phyloP scores from a whole-genome alignment of 139 green algal species.

The Coelastrella sp. region DNA sequence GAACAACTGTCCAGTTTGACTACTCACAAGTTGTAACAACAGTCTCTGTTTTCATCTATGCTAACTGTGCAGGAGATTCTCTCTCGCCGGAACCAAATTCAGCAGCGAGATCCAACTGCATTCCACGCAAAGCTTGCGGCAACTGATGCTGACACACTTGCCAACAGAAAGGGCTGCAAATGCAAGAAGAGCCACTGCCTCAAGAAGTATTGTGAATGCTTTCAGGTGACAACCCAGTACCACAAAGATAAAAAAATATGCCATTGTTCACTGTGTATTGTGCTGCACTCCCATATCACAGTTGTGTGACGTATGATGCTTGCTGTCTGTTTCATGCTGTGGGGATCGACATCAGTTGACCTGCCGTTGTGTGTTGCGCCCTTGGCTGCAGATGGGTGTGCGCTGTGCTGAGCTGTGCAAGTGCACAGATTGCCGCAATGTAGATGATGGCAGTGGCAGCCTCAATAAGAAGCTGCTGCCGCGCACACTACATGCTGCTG shows the following conservation, averaged over 20 bases:
- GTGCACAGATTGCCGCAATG: conserved; percentile 92
- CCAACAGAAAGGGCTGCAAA: conserved; percentile 60
- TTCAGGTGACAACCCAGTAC: conserved; percentile 89
- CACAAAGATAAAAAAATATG: no score
- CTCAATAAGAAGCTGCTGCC: conserved; percentile 62
- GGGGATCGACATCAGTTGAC: no score
- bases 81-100: conserved; percentile 16
- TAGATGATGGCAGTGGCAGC: conserved; percentile 55
- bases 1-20: no score
- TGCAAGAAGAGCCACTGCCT: conserved; percentile 83
- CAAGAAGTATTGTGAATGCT: conserved; percentile 99
- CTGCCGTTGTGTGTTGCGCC: conserved; percentile 1
- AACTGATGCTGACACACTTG: conserved; percentile 14
- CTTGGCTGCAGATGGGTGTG: conserved; percentile 74
- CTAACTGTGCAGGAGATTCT: conserved; percentile 33
- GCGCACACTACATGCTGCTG: conserved; percentile 8
- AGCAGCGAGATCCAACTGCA: conserved; percentile 49
- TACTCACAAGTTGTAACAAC: not conserved
- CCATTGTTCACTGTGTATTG: no score
- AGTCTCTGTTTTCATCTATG: not conserved
- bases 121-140: conserved; percentile 49
- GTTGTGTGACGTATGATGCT: not conserved
- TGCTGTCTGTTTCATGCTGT: not conserved
- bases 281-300: not conserved
- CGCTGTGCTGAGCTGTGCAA: conserved; percentile 90